Evolutionary conservation across 495 filamentous ascomycete genomes (phyloP).

Genomic region (Aspergillus sclerotiicarbonarius): DNA sequence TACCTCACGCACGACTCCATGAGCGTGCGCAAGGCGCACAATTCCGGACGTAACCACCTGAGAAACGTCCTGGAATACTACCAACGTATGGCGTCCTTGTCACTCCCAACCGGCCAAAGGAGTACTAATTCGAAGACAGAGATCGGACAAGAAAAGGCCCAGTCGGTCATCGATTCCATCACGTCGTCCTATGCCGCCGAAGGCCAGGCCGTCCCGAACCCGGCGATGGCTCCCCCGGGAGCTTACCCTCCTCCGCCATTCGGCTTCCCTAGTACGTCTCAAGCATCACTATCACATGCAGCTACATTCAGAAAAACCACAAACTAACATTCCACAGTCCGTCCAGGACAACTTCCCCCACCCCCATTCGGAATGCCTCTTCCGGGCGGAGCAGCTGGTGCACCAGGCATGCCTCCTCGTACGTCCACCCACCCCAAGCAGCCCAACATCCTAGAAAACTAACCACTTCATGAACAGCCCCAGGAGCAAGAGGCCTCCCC

Average conservation of each 20-base stretch:
- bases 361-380: slow-evolving; percentile 56
- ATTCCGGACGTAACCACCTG: slow-evolving; percentile 91
- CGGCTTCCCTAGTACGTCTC: slow-evolving; percentile 54
- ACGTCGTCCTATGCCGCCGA: slow-evolving; percentile 92
- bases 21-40: slow-evolving; percentile 98
- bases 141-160: slow-evolving; percentile 97
- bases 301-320: slow-evolving; percentile 3
- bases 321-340: slow-evolving; percentile 27
- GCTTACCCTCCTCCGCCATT: slow-evolving; percentile 48
- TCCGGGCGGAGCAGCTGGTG: slow-evolving; percentile 37
- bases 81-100: slow-evolving; percentile 63
- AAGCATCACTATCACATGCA: not conserved
- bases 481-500: slow-evolving; percentile 61
- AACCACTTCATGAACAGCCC: slow-evolving; percentile 39
- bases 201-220: slow-evolving; percentile 81
- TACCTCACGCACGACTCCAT: slow-evolving; percentile 99
- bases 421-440: slow-evolving; percentile 31
- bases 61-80: slow-evolving; percentile 99
- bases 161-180: slow-evolving; percentile 96
- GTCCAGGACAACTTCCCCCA: slow-evolving; percentile 52
- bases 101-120: not conserved
- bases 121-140: slow-evolving; percentile 47
- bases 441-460: slow-evolving; percentile 1
- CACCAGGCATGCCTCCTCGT: slow-evolving; percentile 48
- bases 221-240: slow-evolving; percentile 62